Evolutionary conservation across 345 rosid species (phyloP), one percentile per base, ranked within the genome.

Genomic region (Salix udensis): DNA sequence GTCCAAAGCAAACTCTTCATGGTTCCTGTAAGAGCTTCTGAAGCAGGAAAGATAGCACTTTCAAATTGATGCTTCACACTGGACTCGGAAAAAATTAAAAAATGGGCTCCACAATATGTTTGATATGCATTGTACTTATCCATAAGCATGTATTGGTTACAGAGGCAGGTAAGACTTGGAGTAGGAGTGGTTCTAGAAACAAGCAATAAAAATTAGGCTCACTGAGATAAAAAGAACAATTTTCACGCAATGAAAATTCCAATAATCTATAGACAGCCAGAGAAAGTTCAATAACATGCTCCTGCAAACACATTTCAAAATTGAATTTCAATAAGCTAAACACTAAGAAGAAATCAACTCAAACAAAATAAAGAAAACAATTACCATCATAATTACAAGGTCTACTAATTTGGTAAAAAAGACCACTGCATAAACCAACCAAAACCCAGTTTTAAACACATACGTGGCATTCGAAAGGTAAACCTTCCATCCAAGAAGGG

Each of bases 201-300:
- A 40, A 40, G 44, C 44, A 40, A 40, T 40, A 40, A 40, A 40
- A 40, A 40, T 40, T 11, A 40, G 14, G 44, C 44, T 40, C 44
- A 10, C 44, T 40, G 13, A 11, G 14, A 40, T 40, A 40, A 40
- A 40, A 40, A 40, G 13, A 40, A 40, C 2, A 12, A 40, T 11
- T 10, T 40, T 40, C 44, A 40, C 11, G 44, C 44, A 10, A 40
- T 40, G 44, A 40, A 10, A 40, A 40, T 40, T 40, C 44, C 44
- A 40, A 9, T 40, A 40, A 40, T 40, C 61, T 23, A 55, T n/a
- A 91, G 83, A 0, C 78, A 74, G 40, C 98, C 98, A 78, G 67
- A 73, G 69, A 76, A 84, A 82, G 97, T 92, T 81, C 88, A 50
- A 94, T 79, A 36, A 88, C 76, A 78, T 89, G 87, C 78, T 92